phyloP scores from a whole-genome alignment of 345 rosid genomes.

The Populus ilicifolia region DNA sequence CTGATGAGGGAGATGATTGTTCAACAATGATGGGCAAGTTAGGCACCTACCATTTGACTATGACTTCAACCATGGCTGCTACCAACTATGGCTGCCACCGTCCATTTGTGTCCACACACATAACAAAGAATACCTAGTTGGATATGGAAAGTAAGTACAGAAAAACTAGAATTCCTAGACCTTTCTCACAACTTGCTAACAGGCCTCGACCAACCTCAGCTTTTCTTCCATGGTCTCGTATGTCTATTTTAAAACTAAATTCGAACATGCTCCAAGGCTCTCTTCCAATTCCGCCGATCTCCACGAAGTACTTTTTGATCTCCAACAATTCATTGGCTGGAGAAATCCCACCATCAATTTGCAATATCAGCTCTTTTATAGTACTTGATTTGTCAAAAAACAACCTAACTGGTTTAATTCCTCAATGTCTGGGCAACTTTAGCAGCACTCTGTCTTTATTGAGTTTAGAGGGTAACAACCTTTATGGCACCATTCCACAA shows the following conservation, averaged over 20 bases:
- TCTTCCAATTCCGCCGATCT: constrained; percentile 3
- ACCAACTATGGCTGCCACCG: no score
- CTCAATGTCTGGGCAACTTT: constrained; percentile 27
- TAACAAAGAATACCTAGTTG: constrained; percentile 23
- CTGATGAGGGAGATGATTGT: no score
- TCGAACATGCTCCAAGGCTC: constrained; percentile 23
- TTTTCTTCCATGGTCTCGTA: not conserved
- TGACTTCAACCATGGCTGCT: no score
- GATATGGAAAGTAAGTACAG: not conserved
- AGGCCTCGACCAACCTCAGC: not conserved
- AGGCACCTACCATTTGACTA: no score
- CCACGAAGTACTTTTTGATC: rapidly evolving
- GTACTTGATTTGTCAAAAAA: constrained; percentile 21
- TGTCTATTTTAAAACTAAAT: not conserved
- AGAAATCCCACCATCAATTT: constrained; percentile 10
- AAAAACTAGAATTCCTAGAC: not conserved
- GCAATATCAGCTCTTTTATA: not conserved
- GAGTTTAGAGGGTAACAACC: not conserved
- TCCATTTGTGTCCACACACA: no score
- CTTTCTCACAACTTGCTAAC: constrained; percentile 20
- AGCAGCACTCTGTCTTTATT: not conserved
- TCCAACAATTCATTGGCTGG: constrained; percentile 19
- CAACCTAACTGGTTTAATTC: constrained; percentile 18
- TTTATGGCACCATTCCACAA: not conserved
- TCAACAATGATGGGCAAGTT: no score